These are phyloP conservation scores for Ceratobasidium sp. DNA, from an alignment of 1,284 basidiomycete species.

Conservation along the genomic window DNA sequence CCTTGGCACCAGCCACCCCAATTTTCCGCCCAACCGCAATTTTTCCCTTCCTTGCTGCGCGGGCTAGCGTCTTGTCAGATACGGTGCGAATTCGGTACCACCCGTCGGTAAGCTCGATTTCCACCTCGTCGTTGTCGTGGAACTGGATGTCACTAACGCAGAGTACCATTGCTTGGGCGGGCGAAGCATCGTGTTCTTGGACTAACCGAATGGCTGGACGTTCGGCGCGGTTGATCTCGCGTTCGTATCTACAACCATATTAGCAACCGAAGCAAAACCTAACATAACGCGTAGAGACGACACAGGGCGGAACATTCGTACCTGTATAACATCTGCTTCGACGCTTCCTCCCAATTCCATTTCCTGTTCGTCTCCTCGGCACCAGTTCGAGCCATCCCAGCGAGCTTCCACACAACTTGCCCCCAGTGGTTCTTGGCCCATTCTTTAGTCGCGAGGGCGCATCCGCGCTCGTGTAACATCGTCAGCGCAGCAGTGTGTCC, in stretches of 20 bases:
- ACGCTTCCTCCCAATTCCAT: constrained; percentile 85
- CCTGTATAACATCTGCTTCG: constrained; percentile 88
- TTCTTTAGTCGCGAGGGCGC: constrained; percentile 68
- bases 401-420: constrained; percentile 94
- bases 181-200: constrained; percentile 77
- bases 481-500: constrained; percentile 66
- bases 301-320: constrained; percentile 54
- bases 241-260: constrained; percentile 76
- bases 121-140: constrained; percentile 58
- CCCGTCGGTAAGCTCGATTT: constrained; percentile 87
- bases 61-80: constrained; percentile 76
- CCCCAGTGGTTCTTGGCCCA: constrained; percentile 96
- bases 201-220: constrained; percentile 84
- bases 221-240: constrained; percentile 81
- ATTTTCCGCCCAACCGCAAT: constrained; percentile 87
- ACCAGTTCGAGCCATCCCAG: constrained; percentile 79
- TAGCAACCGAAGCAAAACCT: neutral
- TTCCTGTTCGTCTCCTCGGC: constrained; percentile 67
- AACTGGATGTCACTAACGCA: constrained; percentile 69
- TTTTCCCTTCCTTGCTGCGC: constrained; percentile 73
- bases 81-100: constrained; percentile 90
- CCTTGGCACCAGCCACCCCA: constrained; percentile 80
- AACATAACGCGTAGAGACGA: neutral
- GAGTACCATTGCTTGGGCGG: constrained; percentile 81
- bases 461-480: constrained; percentile 65